Conservation (phyloP, 176 grass and related monocot genomes). For the Juncus effusus region DNA sequence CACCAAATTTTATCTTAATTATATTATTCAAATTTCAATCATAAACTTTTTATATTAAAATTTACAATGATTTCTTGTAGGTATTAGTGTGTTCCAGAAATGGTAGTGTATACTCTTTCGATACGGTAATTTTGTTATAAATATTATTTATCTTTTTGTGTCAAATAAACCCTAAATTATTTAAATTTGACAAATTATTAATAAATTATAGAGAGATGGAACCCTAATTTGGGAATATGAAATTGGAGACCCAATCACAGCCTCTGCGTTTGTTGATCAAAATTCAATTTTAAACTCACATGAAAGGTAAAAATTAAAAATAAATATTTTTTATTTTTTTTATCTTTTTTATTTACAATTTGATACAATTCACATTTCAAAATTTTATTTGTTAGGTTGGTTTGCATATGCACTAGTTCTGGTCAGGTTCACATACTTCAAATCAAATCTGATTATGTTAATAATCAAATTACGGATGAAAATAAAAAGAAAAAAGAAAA, state of each 20-base stretch:
- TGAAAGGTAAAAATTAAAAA: conserved; percentile 48
- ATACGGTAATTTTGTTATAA: conserved; percentile 54
- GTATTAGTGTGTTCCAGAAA: conserved; percentile 64
- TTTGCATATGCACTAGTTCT: conserved; percentile 75
- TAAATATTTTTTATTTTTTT: background rate
- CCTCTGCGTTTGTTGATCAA: conserved; percentile 74
- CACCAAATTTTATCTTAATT: background rate
- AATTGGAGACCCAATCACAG: conserved; percentile 66
- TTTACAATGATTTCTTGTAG: conserved; percentile 18
- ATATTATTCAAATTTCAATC: background rate
- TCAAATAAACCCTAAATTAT: conserved; percentile 7
- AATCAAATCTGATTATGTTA: conserved; percentile 24
- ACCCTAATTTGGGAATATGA: conserved; percentile 61
- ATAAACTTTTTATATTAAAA: too few species aligned
- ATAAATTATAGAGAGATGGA: conserved; percentile 39
- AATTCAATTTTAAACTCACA: conserved; percentile 36
- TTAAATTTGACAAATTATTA: conserved; percentile 2
- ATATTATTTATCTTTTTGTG: background rate
- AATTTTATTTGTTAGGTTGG: conserved; percentile 42
- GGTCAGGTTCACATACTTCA: conserved; percentile 67
- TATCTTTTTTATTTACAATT: background rate
- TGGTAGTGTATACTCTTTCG: conserved; percentile 72
- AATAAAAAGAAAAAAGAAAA: conserved; percentile 12
- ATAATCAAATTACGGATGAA: conserved; percentile 16
- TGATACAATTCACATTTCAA: background rate